A percentile compares a stretch with the other conserved stretches of the same genome.
These are phyloP conservation scores for Leishmania major DNA, from an alignment of 208 protist species.

Conservation along the genomic window DNA sequence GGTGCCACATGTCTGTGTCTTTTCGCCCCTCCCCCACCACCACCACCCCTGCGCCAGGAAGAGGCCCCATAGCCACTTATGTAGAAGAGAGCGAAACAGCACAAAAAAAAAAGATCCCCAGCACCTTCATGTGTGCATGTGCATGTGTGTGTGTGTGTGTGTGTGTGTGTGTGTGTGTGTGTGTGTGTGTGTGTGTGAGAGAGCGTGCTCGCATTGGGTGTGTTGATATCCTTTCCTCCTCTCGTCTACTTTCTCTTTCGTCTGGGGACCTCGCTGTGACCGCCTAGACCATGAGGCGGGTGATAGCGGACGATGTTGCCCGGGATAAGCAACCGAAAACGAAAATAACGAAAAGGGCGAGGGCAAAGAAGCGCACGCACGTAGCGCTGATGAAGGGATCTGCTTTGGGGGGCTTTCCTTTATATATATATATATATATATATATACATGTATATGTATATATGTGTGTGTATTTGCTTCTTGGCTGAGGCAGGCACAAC, in stretches of 20 bases:
- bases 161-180: no score
- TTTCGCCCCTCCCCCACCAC: neutral
- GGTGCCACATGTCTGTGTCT: neutral
- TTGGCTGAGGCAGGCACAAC: neutral
- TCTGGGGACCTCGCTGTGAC: no score
- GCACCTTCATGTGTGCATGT: neutral
- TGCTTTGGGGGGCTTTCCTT: no score
- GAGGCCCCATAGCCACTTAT: neutral
- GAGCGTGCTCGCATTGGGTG: neutral
- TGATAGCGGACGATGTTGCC: neutral
- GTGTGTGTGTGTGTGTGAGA: no score
- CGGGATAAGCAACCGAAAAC: neutral
- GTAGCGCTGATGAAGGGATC: no score
- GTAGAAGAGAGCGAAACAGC: neutral
- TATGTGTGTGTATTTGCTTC: neutral
- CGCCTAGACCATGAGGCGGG: neutral
- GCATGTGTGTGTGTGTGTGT: neutral
- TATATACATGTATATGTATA: no score
- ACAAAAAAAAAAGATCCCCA: conserved; percentile 1
- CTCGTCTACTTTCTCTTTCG: neutral
- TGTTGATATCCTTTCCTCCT: neutral
- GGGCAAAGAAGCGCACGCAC: no score
- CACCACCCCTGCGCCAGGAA: neutral
- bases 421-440: no score
- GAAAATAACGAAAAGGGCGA: no score